phyloP scores from a whole-genome alignment of 1,139 yeast species.

The Geotrichum bryndzae region DNA sequence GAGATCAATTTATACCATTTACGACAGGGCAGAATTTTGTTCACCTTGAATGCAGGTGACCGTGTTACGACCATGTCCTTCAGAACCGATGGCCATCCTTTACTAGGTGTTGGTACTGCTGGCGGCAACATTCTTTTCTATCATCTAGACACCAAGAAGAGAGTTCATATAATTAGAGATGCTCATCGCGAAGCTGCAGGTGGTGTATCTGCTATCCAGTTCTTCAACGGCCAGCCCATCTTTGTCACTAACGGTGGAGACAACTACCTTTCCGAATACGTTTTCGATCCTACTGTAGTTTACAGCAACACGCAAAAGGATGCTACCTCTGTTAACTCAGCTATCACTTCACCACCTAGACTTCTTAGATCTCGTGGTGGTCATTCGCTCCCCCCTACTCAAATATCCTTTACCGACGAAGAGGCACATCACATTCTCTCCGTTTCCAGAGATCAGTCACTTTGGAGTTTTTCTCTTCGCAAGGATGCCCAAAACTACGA shows the following conservation, averaged over 20 bases:
- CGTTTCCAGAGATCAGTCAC: slow-evolving; percentile 78
- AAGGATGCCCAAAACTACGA: slow-evolving; percentile 97
- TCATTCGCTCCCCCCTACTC: slow-evolving; percentile 84
- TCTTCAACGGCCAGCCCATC: slow-evolving; percentile 88
- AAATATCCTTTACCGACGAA: slow-evolving; percentile 70
- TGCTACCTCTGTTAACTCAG: slow-evolving; percentile 44
- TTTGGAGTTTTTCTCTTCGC: slow-evolving; percentile 88
- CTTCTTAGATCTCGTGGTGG: slow-evolving; percentile 93
- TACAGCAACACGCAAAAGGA: slow-evolving; percentile 16
- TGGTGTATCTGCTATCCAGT: slow-evolving; percentile 71
- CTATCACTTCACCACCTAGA: slow-evolving; percentile 84
- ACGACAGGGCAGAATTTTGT: slow-evolving; percentile 51
- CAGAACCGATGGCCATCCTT: slow-evolving; percentile 86
- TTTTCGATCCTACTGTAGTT: slow-evolving; percentile 84
- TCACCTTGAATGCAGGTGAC: slow-evolving; percentile 55
- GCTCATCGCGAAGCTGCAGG: slow-evolving; percentile 70
- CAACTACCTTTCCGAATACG: slow-evolving; percentile 81
- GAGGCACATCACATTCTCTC: slow-evolving; percentile 80
- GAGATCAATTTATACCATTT: slow-evolving; percentile 60
- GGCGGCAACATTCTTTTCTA: slow-evolving; percentile 83
- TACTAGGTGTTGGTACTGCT: slow-evolving; percentile 71
- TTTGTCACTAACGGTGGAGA: slow-evolving; percentile 91
- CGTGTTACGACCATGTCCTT: slow-evolving; percentile 71
- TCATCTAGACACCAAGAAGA: slow-evolving; percentile 63
- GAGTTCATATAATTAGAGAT: slow-evolving; percentile 68